Evolutionary conservation across 345 rosid species (phyloP), one percentile per base, ranked within the genome.

Genomic region (Populus davidiana): DNA sequence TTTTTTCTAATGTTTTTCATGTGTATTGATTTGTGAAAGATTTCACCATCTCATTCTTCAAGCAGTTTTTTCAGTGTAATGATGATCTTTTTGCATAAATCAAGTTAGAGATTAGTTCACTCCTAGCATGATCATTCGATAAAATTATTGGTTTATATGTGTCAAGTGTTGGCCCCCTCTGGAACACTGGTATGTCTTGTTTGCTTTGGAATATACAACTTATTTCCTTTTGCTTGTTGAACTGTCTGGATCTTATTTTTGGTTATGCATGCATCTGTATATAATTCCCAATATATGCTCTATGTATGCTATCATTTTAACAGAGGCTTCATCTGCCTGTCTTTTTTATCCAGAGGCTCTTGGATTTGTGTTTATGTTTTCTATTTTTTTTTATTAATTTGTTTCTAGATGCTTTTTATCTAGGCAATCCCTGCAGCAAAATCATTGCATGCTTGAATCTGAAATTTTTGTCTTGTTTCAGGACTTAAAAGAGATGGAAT

Each of bases 401-500:
- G 38, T 44, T 65, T 18, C 2, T 8, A 43, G 21, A 59, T 62
- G 17, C 6, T 27, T 17, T 21, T 39, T 4, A 25, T 64, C 23
- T 14, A 27, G 52, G 14, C n/a, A 49, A 23, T 47, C 11, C 25
- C 8, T 73, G 13, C 56, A 35, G 44, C 29, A 35, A 38, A 3
- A 52, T 68, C 25, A 16, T 39, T 29, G 49, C 49, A 31, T 62
- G 54, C n/a, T 64, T 66, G 20, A 18, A 5, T 56, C 23, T 73
- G 33, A 41, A 14, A 7, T 65, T 21, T 54, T 54, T 71, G 3
- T 52, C 17, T 25, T 25, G 41, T 25, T 54, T 69, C 89, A 84
- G 96, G 93, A 87, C 80, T 70, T 89, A 73, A 93, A 93, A 78
- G 98, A 88, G 61, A 78, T 87, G 82, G 97, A 92, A 20, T 92